These are phyloP conservation scores for Curvularia sp. DNA, from an alignment of 2,329 filamentous ascomycete species.

Conservation along the genomic window DNA sequence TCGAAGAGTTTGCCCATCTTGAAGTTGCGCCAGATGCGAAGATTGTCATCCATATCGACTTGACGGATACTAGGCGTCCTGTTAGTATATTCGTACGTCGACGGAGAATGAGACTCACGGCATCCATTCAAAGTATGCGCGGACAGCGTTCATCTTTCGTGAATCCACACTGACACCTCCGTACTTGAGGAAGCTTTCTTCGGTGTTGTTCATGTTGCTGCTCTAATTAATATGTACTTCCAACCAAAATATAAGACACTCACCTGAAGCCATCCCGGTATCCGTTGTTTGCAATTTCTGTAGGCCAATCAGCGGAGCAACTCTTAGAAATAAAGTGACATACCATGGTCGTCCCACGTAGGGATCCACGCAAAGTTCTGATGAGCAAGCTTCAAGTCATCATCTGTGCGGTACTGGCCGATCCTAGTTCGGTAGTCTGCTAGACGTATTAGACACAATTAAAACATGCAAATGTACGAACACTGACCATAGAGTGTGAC, in stretches of 20 bases:
- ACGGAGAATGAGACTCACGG: conserved; percentile 26
- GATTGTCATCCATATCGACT: conserved; percentile 55
- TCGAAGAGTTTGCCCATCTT: conserved; percentile 51
- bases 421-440: conserved; percentile 52
- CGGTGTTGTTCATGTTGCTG: conserved; percentile 53
- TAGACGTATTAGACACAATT: not conserved
- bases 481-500: conserved; percentile 47
- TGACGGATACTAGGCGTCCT: conserved; percentile 47
- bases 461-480: not conserved
- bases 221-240: not conserved
- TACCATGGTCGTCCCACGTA: conserved; percentile 53
- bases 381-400: conserved; percentile 51
- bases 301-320: conserved; percentile 15
- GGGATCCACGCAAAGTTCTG: conserved; percentile 54
- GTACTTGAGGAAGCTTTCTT: conserved; percentile 50
- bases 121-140: conserved; percentile 57
- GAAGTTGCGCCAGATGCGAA: conserved; percentile 53
- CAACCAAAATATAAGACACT: too few species aligned
- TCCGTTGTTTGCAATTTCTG: conserved; percentile 53
- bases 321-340: not conserved
- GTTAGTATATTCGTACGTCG: conserved; percentile 55
- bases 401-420: conserved; percentile 51
- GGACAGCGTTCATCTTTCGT: conserved; percentile 56
- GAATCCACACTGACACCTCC: conserved; percentile 53
- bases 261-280: conserved; percentile 50